Evolutionary conservation across 2,329 filamentous ascomycete species (phyloP), one percentile per base, ranked within the genome.

Genomic region (Atkinsonella hypoxylon): DNA sequence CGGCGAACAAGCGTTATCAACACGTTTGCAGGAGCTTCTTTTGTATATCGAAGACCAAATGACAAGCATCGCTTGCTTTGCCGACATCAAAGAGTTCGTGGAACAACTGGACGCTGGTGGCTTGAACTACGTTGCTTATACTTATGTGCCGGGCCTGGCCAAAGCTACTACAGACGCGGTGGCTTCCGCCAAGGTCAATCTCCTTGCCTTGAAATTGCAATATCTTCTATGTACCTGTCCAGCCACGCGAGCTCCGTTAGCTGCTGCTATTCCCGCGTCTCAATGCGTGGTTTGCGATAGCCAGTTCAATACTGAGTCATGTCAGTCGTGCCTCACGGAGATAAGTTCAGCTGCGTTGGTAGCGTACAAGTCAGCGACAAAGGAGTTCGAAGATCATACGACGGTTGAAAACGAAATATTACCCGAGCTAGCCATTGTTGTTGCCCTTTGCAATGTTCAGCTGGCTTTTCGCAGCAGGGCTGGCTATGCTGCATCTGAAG

Each of bases 51-150:
- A 64, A 2, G 60, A 64, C 34, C 64, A 71, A 49, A 62, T 59
- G n/a, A 54, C 54, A 0, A 67, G 62, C n/a, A 59, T 64, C 4
- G 64, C 67, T 7, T 73, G 66, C 50, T 77, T 78, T 50, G 68
- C 71, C 34, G 75, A 77, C 46, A 56, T 77, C 40, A 75, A 70
- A 53, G 54, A 55, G 1, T 75, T 73, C 50, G 61, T 73, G 3
- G 67, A 72, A 40, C 59, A 62, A 18, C 65, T 81, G 0, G 64
- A 60, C 1, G 61, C 67, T 2, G 56, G 63, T 0, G 73, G 75
- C 7, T 56, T 71, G 8, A 66, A 64, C 41, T 59, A 66, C 22
- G 56, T 77, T 8, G 62, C 73, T 4, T 61, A 69, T 7, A 53
- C 64, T 1, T 64, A 71, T 45, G 52, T 71, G 4, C 59, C 62